These are phyloP conservation scores for Apiotrichum akiyoshidainum DNA, from an alignment of 1,284 basidiomycete genomes.

Conservation along the genomic window DNA sequence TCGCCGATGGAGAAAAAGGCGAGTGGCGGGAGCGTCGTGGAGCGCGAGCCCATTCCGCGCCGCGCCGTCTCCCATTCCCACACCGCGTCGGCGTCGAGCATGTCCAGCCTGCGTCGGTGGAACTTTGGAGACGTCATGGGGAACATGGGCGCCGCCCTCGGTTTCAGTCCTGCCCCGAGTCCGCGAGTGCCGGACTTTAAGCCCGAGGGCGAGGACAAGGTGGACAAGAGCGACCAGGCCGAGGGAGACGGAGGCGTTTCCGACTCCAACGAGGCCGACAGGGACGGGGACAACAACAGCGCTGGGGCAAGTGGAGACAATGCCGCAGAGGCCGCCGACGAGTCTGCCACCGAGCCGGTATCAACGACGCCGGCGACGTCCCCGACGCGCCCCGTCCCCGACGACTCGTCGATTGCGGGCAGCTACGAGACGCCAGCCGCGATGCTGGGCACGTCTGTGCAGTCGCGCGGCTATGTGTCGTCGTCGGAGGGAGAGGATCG, in stretches of 20 bases:
- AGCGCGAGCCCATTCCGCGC: not conserved
- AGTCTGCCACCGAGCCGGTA: not conserved
- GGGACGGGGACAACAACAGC: not conserved
- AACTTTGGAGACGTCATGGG: conserved; percentile 31
- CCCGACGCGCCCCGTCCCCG: not conserved
- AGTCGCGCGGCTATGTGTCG: not conserved
- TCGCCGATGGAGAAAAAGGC: not conserved
- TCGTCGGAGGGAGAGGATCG: not conserved
- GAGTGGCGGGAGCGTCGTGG: not conserved
- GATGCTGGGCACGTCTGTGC: conserved; percentile 3
- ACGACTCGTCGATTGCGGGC: not conserved
- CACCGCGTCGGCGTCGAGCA: not conserved
- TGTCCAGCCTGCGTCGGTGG: conserved; percentile 18
- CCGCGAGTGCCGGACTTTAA: conserved; percentile 1
- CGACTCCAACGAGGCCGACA: not conserved
- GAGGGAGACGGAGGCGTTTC: not conserved
- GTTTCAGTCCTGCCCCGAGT: conserved; percentile 19
- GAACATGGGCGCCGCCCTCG: conserved; percentile 34
- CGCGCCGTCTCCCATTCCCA: conserved; percentile 5
- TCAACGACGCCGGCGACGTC: not conserved
- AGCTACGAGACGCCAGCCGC: not conserved
- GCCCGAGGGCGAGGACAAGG: not conserved
- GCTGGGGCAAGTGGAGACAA: too few relatives aligned
- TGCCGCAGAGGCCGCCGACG: not conserved
- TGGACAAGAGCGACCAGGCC: not conserved